Evolutionary conservation across 2,329 filamentous ascomycete species (phyloP), one percentile per base, ranked within the genome.

Genomic region (Botrytis tulipae): DNA sequence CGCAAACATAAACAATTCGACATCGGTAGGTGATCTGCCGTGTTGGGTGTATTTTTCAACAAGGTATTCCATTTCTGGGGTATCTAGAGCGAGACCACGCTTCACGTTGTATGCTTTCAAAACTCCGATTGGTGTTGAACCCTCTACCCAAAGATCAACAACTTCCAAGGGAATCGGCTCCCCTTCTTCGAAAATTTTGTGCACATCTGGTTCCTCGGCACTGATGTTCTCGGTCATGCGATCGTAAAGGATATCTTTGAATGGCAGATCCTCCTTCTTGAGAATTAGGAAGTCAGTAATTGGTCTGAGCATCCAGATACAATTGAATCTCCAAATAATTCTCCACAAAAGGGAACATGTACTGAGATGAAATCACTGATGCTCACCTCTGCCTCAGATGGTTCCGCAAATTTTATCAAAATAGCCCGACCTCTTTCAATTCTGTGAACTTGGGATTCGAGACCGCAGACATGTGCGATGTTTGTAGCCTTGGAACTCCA

Each of bases 1-100:
- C 25, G 95, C 95, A 82, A 98, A 99, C 96, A 98, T 98, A 87
- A 98, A 98, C 35, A 98, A 87, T 84, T 99, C 96, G 62, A 98
- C 93, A 82, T 98, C 96, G 75, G 78, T 76, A 1, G 93, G 93
- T 67, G 88, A 85, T 54, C 90, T 85, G 75, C 89, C 88, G 29
- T 90, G 69, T 70, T 80, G 87, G 9, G 89, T 89, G 83, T 94
- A 96, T 60, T 91, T 91, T 77, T 94, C 90, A n/a, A 97, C 93
- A 57, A 99, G 87, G 80, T 99, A 98, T 74, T 97, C 91, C 82
- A 98, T 97, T 82, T 99, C 95, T 14, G 91, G 91, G 73, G 90
- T 87, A 82, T 98, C 95, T 74, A 99, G 87, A 29, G 94, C 95
- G 76, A 99, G 87, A 3, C 96, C 96, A 74, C 94, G 89, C 77